Percentiles rank a stretch among this genome's conserved stretches.
phyloP scores from a whole-genome alignment of 345 rosid species.

The Lagerstroemia speciosa region DNA sequence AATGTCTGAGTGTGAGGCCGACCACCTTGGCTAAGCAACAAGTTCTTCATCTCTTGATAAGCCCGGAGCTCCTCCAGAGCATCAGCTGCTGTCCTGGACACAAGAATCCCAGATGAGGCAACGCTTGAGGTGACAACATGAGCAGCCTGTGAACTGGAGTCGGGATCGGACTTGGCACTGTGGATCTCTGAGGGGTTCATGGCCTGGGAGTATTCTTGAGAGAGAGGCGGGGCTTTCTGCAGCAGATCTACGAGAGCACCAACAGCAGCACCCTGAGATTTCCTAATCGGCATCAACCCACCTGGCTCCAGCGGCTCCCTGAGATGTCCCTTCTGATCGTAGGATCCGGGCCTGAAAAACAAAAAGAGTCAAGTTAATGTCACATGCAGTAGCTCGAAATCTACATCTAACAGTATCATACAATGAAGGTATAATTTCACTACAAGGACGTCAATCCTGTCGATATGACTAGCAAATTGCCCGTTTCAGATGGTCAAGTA shows the following conservation, averaged over 20 bases:
- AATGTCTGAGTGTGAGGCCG: constrained; percentile 15
- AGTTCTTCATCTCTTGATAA: constrained; percentile 56
- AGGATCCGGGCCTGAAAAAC: constrained; percentile 53
- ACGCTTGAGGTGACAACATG: constrained; percentile 29
- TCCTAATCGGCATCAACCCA: constrained; percentile 32
- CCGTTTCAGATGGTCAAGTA: background rate
- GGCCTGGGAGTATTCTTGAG: constrained; percentile 37
- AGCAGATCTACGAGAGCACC: constrained; percentile 80
- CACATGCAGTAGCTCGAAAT: background rate
- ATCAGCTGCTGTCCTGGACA: constrained; percentile 71
- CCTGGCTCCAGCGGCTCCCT: constrained; percentile 41
- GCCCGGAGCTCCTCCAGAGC: constrained; percentile 75
- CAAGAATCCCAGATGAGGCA: constrained; percentile 37
- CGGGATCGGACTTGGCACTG: constrained; percentile 20
- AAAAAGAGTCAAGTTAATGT: background rate
- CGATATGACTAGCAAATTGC: background rate
- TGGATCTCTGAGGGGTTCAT: constrained; percentile 23
- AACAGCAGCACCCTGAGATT: constrained; percentile 83
- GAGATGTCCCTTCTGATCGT: constrained; percentile 38
- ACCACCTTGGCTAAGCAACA: constrained; percentile 46
- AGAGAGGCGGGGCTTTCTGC: constrained; percentile 81
- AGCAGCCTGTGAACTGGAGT: constrained; percentile 13
- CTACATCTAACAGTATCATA: background rate
- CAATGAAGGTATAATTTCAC: background rate
- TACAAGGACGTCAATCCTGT: too few relatives aligned